These are phyloP conservation scores for Vaccinium myrtillus DNA, from an alignment of 148 eudicot species.

Conservation along the genomic window DNA sequence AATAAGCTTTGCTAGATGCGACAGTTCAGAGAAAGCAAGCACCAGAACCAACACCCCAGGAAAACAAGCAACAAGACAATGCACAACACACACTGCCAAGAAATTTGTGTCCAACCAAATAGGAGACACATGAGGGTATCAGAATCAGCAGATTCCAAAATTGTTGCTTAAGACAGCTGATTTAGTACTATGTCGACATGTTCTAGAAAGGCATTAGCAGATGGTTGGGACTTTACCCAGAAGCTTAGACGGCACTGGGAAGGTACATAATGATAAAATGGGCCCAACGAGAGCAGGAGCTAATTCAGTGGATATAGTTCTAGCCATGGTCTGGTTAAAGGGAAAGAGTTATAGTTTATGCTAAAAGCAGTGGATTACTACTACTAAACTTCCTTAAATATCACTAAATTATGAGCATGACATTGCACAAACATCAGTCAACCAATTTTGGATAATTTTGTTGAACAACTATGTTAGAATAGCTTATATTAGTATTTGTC, in stretches of 20 bases:
- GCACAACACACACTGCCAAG: too few species aligned
- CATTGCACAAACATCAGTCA: not conserved
- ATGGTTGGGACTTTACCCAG: not conserved
- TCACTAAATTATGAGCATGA: not conserved
- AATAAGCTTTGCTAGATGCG: conserved; percentile 1
- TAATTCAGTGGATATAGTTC: not conserved
- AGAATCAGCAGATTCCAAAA: not conserved
- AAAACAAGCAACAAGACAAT: not conserved
- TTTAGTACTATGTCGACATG: not conserved
- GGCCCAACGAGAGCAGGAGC: not conserved
- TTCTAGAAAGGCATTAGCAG: conserved; percentile 7
- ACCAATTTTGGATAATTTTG: not conserved
- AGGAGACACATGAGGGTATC: not conserved
- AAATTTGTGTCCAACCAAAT: not conserved
- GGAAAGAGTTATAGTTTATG: not conserved
- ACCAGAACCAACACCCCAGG: not conserved
- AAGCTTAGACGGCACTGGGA: not conserved
- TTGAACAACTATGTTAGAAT: not conserved
- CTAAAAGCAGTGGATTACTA: not conserved
- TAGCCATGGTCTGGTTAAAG: not conserved
- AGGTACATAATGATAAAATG: not conserved
- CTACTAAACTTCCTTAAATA: not conserved
- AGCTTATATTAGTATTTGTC: too few species aligned
- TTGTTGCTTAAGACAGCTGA: not conserved
- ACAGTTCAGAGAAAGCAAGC: conserved; percentile 1